Evolutionary conservation across 441 rosid genomes (phyloP), one percentile per base, ranked within the genome.

Genomic region (Rhodomyrtus psidioides): DNA sequence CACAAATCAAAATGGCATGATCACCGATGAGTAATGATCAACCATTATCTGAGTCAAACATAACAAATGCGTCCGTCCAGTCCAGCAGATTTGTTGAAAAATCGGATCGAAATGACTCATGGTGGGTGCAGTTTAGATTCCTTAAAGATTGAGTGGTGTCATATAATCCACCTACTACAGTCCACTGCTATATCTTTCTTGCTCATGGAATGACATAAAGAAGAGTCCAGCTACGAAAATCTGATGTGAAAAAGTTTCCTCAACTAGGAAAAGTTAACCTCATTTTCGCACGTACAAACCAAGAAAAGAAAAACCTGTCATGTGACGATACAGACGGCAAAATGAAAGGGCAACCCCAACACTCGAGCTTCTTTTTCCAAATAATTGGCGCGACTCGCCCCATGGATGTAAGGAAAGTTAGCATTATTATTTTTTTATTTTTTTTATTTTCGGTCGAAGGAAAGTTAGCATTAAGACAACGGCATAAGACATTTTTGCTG

Each of bases 351-450:
- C 39, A 42, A 14, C 70, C 82, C 27, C 46, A 60, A 55, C 83
- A 53, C 65, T 54, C 86, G 87, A 87, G 70, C 51, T 84, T 84
- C 14, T 84, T 87, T 87, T 89, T 86, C 86, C 85, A 88, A 4
- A 28, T 19, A 56, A 27, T 26, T 44, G 86, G 58, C 81, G 55
- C 83, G 17, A 53, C 49, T 85, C 92, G 84, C 91, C 92, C 91
- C 90, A 89, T 86, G 87, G 93, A 91, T 89, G 91, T 88, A 91
- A 92, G 88, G 83, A 91, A 91, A 87, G 83, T 85, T 82, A 86
- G 84, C 56, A 49, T 10, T 49, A 81, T n/a, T n/a, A n/a, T n/a
- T n/a, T n/a, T n/a, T n/a, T n/a, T n/a, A n/a, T n/a, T n/a, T n/a
- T n/a, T n/a, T n/a, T n/a, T n/a, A n/a, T n/a, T n/a, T n/a, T n/a